Evolutionary conservation across 345 rosid species (phyloP).

Genomic region (Reutealis trisperma): DNA sequence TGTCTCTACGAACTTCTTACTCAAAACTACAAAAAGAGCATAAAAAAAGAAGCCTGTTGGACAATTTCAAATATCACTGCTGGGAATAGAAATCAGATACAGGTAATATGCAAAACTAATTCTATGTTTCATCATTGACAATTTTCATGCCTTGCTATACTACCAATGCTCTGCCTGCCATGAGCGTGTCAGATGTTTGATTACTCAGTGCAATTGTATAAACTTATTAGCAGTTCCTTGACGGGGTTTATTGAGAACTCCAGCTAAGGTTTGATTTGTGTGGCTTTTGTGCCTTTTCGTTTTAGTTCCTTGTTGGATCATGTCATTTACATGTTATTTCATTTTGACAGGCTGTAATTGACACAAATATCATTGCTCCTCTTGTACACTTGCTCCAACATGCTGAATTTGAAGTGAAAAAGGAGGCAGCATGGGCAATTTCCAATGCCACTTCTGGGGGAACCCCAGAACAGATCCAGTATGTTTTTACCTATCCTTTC

Average conservation of each 20-base stretch:
- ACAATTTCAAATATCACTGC: constrained; percentile 92
- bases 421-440: constrained; percentile 90
- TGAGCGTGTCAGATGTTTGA: not conserved
- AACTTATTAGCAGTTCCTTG: not conserved
- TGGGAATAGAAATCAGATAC: constrained; percentile 73
- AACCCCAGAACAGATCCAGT: constrained; percentile 83
- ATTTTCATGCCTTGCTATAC: not conserved
- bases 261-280: not conserved
- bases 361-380: constrained; percentile 65
- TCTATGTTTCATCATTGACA: not conserved
- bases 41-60: constrained; percentile 91
- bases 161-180: not conserved
- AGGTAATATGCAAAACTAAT: constrained; percentile 41
- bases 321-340: not conserved
- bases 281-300: not conserved
- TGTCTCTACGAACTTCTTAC: constrained; percentile 66
- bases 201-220: not conserved
- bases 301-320: not conserved
- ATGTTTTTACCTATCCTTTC: constrained; percentile 15
- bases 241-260: no score
- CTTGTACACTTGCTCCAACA: constrained; percentile 75
- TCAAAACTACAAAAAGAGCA: constrained; percentile 81
- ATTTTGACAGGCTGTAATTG: constrained; percentile 60
- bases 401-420: constrained; percentile 85
- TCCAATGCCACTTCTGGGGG: constrained; percentile 94